These are phyloP conservation scores for Heliosperma pusillum DNA, from an alignment of 148 eudicot species.

Conservation along the genomic window DNA sequence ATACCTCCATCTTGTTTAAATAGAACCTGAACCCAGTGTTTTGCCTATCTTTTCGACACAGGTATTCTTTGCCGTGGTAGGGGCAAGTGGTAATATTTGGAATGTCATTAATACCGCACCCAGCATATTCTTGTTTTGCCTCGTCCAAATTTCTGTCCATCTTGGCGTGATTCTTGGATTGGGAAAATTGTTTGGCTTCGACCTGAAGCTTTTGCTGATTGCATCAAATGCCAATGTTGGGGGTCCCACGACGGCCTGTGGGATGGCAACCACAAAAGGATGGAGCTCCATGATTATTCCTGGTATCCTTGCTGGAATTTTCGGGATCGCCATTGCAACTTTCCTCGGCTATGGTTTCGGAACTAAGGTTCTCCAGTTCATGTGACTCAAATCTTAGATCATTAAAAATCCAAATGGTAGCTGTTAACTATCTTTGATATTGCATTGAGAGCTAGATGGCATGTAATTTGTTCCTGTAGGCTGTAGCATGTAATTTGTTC, in stretches of 20 bases:
- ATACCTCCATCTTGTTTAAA: too few relatives aligned
- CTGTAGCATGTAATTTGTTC: not conserved
- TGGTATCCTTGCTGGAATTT: constrained; percentile 85
- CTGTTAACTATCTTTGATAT: not conserved
- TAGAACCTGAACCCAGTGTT: constrained; percentile 10
- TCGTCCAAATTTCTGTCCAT: constrained; percentile 72
- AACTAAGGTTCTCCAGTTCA: constrained; percentile 47
- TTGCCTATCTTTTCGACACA: constrained; percentile 25
- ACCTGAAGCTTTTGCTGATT: constrained; percentile 55
- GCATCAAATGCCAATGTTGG: constrained; percentile 95
- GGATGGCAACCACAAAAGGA: constrained; percentile 97
- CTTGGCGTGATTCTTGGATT: constrained; percentile 74
- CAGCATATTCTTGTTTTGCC: constrained; percentile 74
- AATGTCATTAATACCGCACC: constrained; percentile 78
- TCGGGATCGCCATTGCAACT: constrained; percentile 88
- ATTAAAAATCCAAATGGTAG: not conserved
- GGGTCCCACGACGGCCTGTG: constrained; percentile 95
- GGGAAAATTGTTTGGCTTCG: constrained; percentile 63
- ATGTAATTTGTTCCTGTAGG: not conserved
- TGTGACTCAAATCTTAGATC: constrained; percentile 28
- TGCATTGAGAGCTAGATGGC: not conserved
- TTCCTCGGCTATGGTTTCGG: constrained; percentile 83
- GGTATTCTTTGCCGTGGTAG: constrained; percentile 86
- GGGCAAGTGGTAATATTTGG: constrained; percentile 77
- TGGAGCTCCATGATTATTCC: constrained; percentile 87